These are phyloP conservation scores for Cadophora gregata DNA, from an alignment of 2,329 filamentous ascomycete genomes.

Conservation along the genomic window DNA sequence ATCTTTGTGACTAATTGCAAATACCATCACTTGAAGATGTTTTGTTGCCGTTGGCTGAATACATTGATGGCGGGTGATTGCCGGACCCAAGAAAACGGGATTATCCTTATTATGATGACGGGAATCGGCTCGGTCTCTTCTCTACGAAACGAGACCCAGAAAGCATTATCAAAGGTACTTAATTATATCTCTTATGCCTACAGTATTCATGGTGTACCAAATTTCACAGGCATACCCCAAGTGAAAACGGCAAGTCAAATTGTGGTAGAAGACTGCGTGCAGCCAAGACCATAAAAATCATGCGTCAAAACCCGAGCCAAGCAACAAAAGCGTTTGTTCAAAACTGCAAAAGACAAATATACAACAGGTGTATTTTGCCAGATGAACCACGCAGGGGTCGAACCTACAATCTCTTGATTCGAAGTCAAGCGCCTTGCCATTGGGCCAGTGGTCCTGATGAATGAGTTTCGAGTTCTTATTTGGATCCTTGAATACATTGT, in stretches of 20 bases:
- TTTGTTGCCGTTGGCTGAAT: background rate
- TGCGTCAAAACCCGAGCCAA: background rate
- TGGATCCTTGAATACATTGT: background rate
- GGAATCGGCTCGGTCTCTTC: background rate
- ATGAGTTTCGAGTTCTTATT: background rate
- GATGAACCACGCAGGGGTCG: slow-evolving; percentile 45
- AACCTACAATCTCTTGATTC: slow-evolving; percentile 58
- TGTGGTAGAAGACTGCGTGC: too few relatives aligned
- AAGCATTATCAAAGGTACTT: too few relatives aligned
- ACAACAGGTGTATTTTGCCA: background rate
- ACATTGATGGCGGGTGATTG: background rate
- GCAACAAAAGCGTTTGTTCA: background rate
- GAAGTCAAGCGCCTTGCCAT: slow-evolving; percentile 59
- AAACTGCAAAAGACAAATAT: background rate
- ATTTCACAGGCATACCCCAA: too few relatives aligned
- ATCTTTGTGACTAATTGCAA: too few relatives aligned
- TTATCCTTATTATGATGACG: background rate
- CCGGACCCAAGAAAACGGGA: background rate
- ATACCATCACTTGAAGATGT: background rate
- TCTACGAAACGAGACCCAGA: too few relatives aligned
- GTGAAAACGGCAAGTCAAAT: too few relatives aligned
- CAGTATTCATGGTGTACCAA: too few relatives aligned
- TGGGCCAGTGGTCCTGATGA: slow-evolving; percentile 46
- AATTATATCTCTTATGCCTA: too few relatives aligned
- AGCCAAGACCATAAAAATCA: background rate